These are phyloP conservation scores for Cymodocea nodosa DNA, from an alignment of 116 monocot genomes.

Conservation along the genomic window DNA sequence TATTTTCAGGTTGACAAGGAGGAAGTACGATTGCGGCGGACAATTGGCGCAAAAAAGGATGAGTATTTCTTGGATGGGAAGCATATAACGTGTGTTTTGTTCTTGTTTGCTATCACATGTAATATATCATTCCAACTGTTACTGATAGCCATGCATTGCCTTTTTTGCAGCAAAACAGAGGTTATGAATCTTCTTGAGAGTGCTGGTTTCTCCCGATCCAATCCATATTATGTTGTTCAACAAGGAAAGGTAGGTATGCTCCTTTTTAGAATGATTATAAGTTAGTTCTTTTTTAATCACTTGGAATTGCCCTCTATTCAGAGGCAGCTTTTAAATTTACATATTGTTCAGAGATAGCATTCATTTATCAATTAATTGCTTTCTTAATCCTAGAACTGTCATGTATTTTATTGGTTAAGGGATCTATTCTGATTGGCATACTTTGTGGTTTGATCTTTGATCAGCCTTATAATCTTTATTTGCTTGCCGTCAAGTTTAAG, in stretches of 20 bases:
- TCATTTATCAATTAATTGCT: too few relatives aligned
- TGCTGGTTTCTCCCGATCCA: conserved; percentile 98
- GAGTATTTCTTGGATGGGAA: conserved; percentile 96
- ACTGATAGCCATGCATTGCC: not conserved
- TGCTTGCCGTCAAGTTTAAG: too few relatives aligned
- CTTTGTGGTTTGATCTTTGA: too few relatives aligned
- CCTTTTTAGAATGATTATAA: too few relatives aligned
- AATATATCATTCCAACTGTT: not conserved
- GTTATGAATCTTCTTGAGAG: conserved; percentile 98
- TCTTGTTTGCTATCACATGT: not conserved
- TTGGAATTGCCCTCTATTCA: not conserved
- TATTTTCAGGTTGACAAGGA: conserved; percentile 82
- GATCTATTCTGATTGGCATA: too few relatives aligned
- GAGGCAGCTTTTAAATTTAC: not conserved
- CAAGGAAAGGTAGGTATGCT: conserved; percentile 61
- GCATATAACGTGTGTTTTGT: conserved; percentile 68
- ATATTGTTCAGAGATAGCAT: not conserved
- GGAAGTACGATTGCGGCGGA: conserved; percentile 72
- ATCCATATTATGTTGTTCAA: conserved; percentile 99
- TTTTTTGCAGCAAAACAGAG: conserved; percentile 74
- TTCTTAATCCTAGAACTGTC: too few relatives aligned
- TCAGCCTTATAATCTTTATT: too few relatives aligned
- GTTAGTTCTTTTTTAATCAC: not conserved
- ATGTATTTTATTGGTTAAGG: too few relatives aligned
- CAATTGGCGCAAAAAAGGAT: conserved; percentile 89